phyloP scores from a whole-genome alignment of 768 basidiomycete species.

The Lactarius hatsudake region DNA sequence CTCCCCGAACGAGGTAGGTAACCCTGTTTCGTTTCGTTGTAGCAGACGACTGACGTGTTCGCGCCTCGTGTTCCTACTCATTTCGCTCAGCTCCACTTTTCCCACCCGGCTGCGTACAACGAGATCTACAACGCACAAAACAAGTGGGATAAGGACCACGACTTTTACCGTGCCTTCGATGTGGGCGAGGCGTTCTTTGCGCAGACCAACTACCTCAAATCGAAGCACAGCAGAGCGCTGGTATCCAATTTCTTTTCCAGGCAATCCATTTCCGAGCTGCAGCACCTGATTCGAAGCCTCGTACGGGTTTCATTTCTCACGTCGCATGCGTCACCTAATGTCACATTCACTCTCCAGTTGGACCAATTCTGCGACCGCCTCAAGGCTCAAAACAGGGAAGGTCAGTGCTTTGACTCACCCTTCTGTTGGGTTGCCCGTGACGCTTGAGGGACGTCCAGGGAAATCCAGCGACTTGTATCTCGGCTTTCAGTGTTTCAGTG shows the following conservation, averaged over 20 bases:
- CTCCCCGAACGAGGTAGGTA: constrained; percentile 18
- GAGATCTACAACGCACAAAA: constrained; percentile 22
- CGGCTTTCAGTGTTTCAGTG: constrained; percentile 42
- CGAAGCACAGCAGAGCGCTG: constrained; percentile 35
- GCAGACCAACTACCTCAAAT: constrained; percentile 36
- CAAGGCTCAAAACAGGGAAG: constrained; percentile 7
- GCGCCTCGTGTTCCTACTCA: neutral
- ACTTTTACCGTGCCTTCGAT: constrained; percentile 40
- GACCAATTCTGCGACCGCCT: constrained; percentile 32
- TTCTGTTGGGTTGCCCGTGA: too few species aligned
- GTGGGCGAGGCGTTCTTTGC: constrained; percentile 38
- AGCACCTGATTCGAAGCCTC: constrained; percentile 35
- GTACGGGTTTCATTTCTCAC: constrained; percentile 24
- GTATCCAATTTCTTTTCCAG: constrained; percentile 41
- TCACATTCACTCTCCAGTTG: constrained; percentile 31
- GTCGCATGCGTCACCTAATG: neutral
- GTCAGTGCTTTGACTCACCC: neutral
- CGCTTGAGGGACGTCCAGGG: neutral
- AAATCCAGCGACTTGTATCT: constrained; percentile 38
- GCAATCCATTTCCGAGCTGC: constrained; percentile 38
- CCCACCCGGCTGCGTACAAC: constrained; percentile 14
- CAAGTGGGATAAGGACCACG: constrained; percentile 40
- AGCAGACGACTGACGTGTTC: neutral
- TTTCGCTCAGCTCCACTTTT: constrained; percentile 15
- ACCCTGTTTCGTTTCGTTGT: too few species aligned